Conservation (phyloP, 768 basidiomycete genomes). For the Hygrophoropsis aurantiaca region DNA sequence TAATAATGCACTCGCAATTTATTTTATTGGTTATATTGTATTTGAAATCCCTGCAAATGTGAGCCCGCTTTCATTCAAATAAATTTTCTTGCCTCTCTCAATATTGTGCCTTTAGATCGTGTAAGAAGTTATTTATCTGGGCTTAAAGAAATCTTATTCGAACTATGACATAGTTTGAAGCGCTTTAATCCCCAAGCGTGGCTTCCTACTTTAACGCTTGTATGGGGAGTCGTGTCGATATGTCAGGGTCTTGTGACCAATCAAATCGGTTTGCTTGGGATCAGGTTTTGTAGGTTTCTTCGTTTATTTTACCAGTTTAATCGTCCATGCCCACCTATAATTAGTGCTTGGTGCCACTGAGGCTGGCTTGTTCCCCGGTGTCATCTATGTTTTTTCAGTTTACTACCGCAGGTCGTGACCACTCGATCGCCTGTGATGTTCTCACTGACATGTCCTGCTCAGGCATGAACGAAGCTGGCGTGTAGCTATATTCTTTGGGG, state of each 20-base stretch:
- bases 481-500: slow-evolving; percentile 63
- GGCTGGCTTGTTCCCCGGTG: slow-evolving; percentile 62
- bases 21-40: slow-evolving; percentile 60
- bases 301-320: neutral
- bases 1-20: slow-evolving; percentile 57
- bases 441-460: neutral
- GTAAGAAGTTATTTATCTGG: slow-evolving; percentile 16
- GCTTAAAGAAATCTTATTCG: neutral
- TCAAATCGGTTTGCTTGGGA: slow-evolving; percentile 52
- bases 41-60: slow-evolving; percentile 64
- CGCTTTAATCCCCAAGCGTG: slow-evolving; percentile 58
- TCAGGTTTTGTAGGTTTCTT: slow-evolving; percentile 47
- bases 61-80: slow-evolving; percentile 2
- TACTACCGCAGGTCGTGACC: slow-evolving; percentile 47
- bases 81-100: neutral
- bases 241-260: slow-evolving; percentile 56
- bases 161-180: slow-evolving; percentile 43
- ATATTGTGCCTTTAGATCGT: slow-evolving; percentile 13
- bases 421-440: neutral
- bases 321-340: neutral
- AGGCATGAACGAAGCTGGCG: slow-evolving; percentile 61
- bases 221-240: slow-evolving; percentile 57
- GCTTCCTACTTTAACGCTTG: slow-evolving; percentile 58
- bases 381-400: slow-evolving; percentile 57
- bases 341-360: slow-evolving; percentile 57